These are phyloP conservation scores for Mortierella alpina DNA, from an alignment of 192 early-diverging fungal genomes.

Conservation along the genomic window DNA sequence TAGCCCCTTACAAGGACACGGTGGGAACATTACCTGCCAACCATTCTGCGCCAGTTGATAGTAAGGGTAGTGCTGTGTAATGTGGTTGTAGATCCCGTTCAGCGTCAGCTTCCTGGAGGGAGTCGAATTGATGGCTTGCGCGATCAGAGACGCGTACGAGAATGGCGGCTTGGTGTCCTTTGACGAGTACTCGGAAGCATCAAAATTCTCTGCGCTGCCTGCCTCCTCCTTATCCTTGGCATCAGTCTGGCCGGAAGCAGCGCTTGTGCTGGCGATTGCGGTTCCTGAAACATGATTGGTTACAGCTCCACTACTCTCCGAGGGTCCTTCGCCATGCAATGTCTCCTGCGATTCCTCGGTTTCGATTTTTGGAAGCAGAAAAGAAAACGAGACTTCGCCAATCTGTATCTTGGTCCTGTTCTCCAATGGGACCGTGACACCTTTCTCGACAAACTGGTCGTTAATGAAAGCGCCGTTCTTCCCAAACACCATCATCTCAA, in stretches of 20 bases:
- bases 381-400: constrained; percentile 83
- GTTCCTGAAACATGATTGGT: background rate
- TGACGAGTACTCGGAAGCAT: constrained; percentile 38
- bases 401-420: constrained; percentile 84
- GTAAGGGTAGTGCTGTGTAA: constrained; percentile 82
- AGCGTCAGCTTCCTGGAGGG: constrained; percentile 80
- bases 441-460: constrained; percentile 78
- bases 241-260: background rate
- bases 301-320: constrained; percentile 1
- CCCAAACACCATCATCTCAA: constrained; percentile 87
- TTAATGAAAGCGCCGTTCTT: constrained; percentile 92
- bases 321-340: background rate
- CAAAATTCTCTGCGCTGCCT: constrained; percentile 20
- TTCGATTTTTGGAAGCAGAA: constrained; percentile 75
- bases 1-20: background rate
- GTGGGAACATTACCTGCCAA: constrained; percentile 61
- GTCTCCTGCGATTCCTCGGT: constrained; percentile 32
- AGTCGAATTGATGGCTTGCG: constrained; percentile 79
- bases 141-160: constrained; percentile 86
- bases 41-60: constrained; percentile 77
- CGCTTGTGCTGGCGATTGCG: background rate
- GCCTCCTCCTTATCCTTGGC: constrained; percentile 1
- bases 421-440: constrained; percentile 68
- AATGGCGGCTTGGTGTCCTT: constrained; percentile 77
- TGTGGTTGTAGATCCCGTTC: constrained; percentile 87